Evolutionary conservation across 163 green algal genomes (phyloP).

Genomic region (Coccomyxa subellipsoidea): DNA sequence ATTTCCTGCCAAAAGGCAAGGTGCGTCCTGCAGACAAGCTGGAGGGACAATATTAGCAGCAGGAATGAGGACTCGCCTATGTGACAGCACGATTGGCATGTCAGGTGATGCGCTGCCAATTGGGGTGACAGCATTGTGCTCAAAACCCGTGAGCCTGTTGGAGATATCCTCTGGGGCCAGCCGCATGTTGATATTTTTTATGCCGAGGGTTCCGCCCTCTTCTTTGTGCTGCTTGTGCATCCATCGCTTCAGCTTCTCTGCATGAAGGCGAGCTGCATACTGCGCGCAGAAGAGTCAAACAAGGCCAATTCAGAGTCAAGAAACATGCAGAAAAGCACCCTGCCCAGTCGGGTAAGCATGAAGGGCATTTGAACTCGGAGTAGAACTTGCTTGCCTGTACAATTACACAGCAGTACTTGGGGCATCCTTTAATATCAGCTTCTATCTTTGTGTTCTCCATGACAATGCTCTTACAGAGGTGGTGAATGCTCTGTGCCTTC

Average conservation of each 20-base stretch:
- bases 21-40: too few relatives aligned
- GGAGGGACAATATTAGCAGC: not conserved
- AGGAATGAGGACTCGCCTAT: conserved; percentile 12
- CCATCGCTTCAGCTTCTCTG: conserved; percentile 61
- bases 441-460: conserved; percentile 66
- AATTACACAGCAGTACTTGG: conserved; percentile 71
- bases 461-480: conserved; percentile 77
- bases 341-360: too few relatives aligned
- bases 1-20: too few relatives aligned
- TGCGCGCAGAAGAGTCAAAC: too few relatives aligned
- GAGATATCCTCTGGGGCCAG: conserved; percentile 54
- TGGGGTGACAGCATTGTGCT: conserved; percentile 70
- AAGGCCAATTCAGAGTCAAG: too few relatives aligned
- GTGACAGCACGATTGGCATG: conserved; percentile 61
- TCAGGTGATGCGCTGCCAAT: conserved; percentile 42
- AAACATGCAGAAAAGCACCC: not conserved
- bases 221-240: conserved; percentile 51
- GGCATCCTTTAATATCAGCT: not conserved
- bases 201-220: conserved; percentile 35
- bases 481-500: conserved; percentile 38
- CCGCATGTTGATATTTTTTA: conserved; percentile 67
- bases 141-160: conserved; percentile 60
- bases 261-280: conserved; percentile 65
- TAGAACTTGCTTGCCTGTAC: conserved; percentile 45
- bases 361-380: too few relatives aligned